A percentile compares a stretch with the other conserved stretches of the same genome.
Conservation (phyloP, 805 yeast genomes). For the Candida manassasensis region DNA sequence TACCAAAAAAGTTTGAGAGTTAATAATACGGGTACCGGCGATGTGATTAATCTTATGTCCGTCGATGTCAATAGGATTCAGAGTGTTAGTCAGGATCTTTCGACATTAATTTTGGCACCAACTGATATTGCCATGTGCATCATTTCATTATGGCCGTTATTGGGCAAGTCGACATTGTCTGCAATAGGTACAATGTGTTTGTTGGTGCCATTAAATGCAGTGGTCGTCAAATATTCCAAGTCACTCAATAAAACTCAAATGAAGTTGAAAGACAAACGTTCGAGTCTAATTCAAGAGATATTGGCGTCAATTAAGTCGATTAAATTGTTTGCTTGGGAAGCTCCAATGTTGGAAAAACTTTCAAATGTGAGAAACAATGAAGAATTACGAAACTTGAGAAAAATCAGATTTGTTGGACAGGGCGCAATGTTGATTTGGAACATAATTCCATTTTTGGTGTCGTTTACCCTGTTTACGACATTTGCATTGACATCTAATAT, state of each 20-base stretch:
- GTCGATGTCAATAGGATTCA: slow-evolving; percentile 70
- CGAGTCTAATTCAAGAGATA: slow-evolving; percentile 55
- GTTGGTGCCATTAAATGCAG: slow-evolving; percentile 55
- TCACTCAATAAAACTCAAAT: slow-evolving; percentile 48
- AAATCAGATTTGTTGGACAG: slow-evolving; percentile 39
- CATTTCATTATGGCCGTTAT: slow-evolving; percentile 47
- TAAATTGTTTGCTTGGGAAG: slow-evolving; percentile 68
- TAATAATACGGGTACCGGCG: slow-evolving; percentile 70
- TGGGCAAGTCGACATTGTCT: slow-evolving; percentile 57
- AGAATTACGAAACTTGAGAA: slow-evolving; percentile 49
- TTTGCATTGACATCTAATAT: slow-evolving; percentile 42
- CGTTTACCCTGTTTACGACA: slow-evolving; percentile 55
- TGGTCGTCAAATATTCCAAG: slow-evolving; percentile 42
- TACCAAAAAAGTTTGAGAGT: slow-evolving; percentile 66
- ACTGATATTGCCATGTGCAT: slow-evolving; percentile 50
- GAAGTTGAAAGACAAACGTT: slow-evolving; percentile 58
- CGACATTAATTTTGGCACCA: slow-evolving; percentile 56
- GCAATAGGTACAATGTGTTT: slow-evolving; percentile 51
- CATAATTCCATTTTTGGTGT: slow-evolving; percentile 60
- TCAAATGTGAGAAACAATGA: slow-evolving; percentile 51
- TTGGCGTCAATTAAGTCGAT: slow-evolving; percentile 57
- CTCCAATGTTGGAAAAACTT: slow-evolving; percentile 53
- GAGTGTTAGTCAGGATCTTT: slow-evolving; percentile 51
- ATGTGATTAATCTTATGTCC: slow-evolving; percentile 71
- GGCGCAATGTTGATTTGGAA: slow-evolving; percentile 58